phyloP scores from a whole-genome alignment of 2,329 filamentous ascomycete genomes.

The Nigrospora osmanthi region DNA sequence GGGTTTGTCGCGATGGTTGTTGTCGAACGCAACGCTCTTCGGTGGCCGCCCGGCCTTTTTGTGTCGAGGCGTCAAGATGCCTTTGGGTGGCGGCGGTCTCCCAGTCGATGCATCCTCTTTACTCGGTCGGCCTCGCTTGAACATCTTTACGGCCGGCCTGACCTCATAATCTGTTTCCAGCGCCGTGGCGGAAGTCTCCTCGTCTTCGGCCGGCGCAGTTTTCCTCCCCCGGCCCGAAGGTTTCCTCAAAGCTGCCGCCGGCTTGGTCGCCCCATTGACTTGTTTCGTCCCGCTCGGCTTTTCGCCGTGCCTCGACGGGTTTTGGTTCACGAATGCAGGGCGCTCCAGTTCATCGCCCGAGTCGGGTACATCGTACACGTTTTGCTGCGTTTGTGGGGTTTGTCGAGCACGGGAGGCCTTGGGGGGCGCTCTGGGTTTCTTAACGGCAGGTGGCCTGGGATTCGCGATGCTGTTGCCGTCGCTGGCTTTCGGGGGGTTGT shows the following conservation, averaged over 20 bases:
- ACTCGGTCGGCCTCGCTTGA: constrained; percentile 6
- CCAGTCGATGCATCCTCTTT: constrained; percentile 5
- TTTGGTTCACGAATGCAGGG: not conserved
- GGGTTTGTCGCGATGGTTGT: constrained; percentile 11
- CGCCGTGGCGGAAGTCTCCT: not conserved
- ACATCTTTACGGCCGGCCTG: constrained; percentile 2
- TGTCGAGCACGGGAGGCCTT: no score
- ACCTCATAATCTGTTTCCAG: not conserved
- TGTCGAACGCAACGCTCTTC: constrained; percentile 50
- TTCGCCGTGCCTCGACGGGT: constrained; percentile 1
- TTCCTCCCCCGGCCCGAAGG: not conserved
- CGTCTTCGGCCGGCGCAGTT: not conserved
- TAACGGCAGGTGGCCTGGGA: no score
- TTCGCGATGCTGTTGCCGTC: no score
- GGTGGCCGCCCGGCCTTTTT: constrained; percentile 27
- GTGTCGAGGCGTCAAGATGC: constrained; percentile 49
- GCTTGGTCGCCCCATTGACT: not conserved
- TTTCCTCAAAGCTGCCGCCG: not conserved
- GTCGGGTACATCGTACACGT: constrained; percentile 19
- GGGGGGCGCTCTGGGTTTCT: no score
- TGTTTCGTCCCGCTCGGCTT: not conserved
- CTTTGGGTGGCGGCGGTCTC: constrained; percentile 30
- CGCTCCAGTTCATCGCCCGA: constrained; percentile 16
- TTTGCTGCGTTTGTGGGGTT: constrained; percentile 10
- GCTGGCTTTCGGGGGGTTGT: no score